Conservation (phyloP, 2,329 filamentous ascomycete genomes). For the Akanthomyces muscarius region DNA sequence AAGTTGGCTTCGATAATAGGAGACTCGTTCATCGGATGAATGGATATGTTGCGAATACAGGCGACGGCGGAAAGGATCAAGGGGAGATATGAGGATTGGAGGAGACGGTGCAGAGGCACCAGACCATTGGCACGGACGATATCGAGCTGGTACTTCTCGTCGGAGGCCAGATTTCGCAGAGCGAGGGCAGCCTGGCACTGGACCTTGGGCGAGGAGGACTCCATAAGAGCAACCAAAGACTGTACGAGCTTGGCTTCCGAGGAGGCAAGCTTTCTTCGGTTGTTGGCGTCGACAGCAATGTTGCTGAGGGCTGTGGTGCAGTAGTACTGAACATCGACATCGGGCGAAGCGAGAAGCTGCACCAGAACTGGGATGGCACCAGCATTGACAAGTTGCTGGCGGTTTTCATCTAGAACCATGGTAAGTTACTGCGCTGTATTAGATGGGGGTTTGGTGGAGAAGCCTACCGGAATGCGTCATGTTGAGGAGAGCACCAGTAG, state of each 20-base stretch:
- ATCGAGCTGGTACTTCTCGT: constrained; percentile 97
- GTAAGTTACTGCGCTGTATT: constrained; percentile 21
- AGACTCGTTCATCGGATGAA: constrained; percentile 95
- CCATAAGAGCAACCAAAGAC: constrained; percentile 93
- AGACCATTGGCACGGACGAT: constrained; percentile 89
- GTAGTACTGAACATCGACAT: constrained; percentile 98
- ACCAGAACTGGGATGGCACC: constrained; percentile 97
- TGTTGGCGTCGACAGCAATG: constrained; percentile 90
- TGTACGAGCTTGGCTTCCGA: constrained; percentile 89
- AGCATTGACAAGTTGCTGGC: constrained; percentile 93
- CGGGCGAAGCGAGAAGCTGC: constrained; percentile 83
- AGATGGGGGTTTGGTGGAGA: constrained; percentile 10
- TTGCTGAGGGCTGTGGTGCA: constrained; percentile 98
- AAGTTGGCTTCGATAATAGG: constrained; percentile 98
- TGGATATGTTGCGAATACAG: constrained; percentile 98
- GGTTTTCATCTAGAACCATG: constrained; percentile 73
- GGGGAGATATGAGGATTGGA: constrained; percentile 93
- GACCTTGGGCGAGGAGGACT: constrained; percentile 93
- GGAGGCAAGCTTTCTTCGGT: constrained; percentile 85
- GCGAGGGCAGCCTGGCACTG: constrained; percentile 96
- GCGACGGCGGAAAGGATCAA: constrained; percentile 95
- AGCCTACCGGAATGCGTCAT: constrained; percentile 95
- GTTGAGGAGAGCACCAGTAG: constrained; percentile 91
- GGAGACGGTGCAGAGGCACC: constrained; percentile 76
- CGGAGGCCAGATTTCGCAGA: constrained; percentile 89